Conservation (phyloP, 257 asterid species). For the Solanum dulcamara region DNA sequence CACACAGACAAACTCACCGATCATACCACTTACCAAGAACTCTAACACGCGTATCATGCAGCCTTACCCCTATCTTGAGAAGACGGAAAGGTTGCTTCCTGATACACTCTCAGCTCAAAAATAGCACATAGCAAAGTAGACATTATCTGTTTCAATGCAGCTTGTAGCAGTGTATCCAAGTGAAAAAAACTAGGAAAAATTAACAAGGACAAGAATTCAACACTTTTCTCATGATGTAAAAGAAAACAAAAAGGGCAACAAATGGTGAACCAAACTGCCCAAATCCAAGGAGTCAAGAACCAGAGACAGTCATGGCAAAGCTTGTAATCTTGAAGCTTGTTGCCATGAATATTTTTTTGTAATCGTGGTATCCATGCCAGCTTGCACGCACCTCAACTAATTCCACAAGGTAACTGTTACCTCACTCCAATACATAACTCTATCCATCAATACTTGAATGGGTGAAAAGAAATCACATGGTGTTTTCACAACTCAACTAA, state of each 20-base stretch:
- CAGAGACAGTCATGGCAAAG: neutral
- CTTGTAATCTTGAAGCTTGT: neutral
- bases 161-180: neutral
- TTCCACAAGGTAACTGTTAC: neutral
- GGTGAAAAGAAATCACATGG: rapidly evolving
- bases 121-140: neutral
- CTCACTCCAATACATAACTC: neutral
- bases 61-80: neutral
- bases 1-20: too few species aligned
- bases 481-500: neutral
- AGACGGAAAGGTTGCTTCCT: rapidly evolving
- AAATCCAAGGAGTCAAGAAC: neutral
- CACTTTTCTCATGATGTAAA: neutral
- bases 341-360: neutral
- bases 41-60: too few species aligned
- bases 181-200: neutral
- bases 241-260: neutral
- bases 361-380: rapidly evolving
- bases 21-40: too few species aligned
- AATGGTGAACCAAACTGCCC: neutral
- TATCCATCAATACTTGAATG: neutral
- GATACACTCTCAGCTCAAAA: neutral
- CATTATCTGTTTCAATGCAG: neutral
- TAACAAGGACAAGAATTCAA: neutral
- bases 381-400: neutral